Evolutionary conservation across 2,329 filamentous ascomycete genomes (phyloP).

Genomic region (Neurospora crassa): DNA sequence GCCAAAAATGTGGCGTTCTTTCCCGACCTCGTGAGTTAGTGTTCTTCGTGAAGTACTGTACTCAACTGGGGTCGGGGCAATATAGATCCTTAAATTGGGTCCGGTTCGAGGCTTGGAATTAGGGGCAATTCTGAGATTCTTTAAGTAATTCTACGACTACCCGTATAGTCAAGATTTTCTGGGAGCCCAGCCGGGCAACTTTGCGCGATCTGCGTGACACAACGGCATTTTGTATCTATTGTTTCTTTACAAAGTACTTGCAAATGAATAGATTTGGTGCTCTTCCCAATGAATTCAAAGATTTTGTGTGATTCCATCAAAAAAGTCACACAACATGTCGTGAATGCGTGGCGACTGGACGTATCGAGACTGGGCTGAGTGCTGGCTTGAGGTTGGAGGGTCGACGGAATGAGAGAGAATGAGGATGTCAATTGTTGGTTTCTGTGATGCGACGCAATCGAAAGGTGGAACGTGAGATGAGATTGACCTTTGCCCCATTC

Average conservation of each 20-base stretch:
- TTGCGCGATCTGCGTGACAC: not conserved
- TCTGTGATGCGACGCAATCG: not conserved
- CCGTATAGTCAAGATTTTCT: not conserved
- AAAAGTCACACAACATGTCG: not conserved
- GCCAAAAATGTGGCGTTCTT: not conserved
- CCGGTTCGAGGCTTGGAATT: not conserved
- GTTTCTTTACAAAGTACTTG: too few species aligned
- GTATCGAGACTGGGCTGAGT: not conserved
- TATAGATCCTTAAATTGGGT: not conserved
- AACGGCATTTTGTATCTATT: too few species aligned
- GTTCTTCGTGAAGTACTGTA: not conserved
- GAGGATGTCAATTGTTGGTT: not conserved
- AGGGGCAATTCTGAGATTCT: not conserved
- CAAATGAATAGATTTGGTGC: not conserved
- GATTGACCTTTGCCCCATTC: not conserved
- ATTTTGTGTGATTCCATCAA: not conserved
- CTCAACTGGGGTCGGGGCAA: not conserved
- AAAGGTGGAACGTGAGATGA: not conserved
- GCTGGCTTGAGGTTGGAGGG: not conserved
- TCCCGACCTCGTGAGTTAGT: not conserved
- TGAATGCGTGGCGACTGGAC: not conserved
- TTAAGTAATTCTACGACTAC: not conserved
- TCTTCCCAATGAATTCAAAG: not conserved
- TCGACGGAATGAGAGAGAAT: not conserved
- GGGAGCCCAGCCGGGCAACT: not conserved